phyloP scores from a whole-genome alignment of 192 early-diverging fungal genomes.

The Podila epigama region DNA sequence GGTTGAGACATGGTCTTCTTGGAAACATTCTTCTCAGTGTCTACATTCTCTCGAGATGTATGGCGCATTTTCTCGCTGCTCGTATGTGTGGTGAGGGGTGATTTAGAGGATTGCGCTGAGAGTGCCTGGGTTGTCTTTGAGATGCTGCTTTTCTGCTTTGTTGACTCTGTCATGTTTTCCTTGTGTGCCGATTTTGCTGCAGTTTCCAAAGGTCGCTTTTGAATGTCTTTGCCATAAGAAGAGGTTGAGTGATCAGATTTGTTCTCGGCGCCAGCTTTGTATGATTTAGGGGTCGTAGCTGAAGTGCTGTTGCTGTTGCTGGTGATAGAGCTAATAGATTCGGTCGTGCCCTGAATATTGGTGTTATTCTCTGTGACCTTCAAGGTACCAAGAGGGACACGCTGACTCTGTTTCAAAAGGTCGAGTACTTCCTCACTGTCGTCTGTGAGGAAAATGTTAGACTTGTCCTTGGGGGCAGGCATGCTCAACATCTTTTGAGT shows the following conservation, averaged over 20 bases:
- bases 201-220: background rate
- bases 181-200: background rate
- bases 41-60: too few relatives aligned
- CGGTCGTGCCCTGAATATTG: too few relatives aligned
- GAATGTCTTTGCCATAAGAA: background rate
- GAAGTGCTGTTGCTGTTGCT: background rate
- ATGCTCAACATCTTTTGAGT: background rate
- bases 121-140: too few relatives aligned
- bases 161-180: background rate
- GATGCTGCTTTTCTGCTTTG: slow-evolving; percentile 1
- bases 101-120: too few relatives aligned
- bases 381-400: slow-evolving; percentile 24
- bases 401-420: background rate
- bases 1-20: background rate
- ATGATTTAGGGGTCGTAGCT: background rate
- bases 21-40: background rate
- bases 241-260: slow-evolving; percentile 1
- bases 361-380: slow-evolving; percentile 4
- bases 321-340: background rate
- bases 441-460: slow-evolving; percentile 7
- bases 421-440: slow-evolving; percentile 1
- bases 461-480: slow-evolving; percentile 19
- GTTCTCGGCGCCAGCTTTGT: background rate
- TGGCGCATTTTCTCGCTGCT: too few relatives aligned
- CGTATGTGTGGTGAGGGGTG: too few relatives aligned